A percentile compares a stretch with the other conserved stretches of the same genome.
Conservation (phyloP, 441 rosid genomes). For the Syzygium syzygioides region DNA sequence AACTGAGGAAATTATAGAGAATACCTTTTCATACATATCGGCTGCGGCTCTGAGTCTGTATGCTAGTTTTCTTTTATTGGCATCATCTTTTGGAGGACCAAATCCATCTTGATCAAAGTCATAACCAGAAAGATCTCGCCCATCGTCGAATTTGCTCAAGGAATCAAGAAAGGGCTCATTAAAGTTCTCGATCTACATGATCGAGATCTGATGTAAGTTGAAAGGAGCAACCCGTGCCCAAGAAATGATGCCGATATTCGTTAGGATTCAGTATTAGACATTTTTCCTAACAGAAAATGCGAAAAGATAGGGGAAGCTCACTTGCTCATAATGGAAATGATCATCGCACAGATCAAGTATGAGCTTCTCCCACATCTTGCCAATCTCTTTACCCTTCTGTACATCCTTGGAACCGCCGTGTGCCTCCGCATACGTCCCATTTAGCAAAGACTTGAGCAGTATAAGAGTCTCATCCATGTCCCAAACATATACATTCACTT, state of each 20-base stretch:
- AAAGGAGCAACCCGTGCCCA: not conserved
- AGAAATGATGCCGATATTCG: not conserved
- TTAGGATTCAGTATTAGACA: not conserved
- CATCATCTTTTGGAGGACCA: slow-evolving; percentile 46
- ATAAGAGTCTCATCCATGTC: slow-evolving; percentile 97
- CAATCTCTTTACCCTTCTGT: slow-evolving; percentile 64
- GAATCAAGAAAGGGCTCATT: slow-evolving; percentile 71
- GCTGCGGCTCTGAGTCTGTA: slow-evolving; percentile 65
- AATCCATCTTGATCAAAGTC: slow-evolving; percentile 60
- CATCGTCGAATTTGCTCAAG: slow-evolving; percentile 63
- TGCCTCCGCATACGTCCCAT: slow-evolving; percentile 55
- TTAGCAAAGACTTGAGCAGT: slow-evolving; percentile 75
- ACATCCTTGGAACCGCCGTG: slow-evolving; percentile 57
- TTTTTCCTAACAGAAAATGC: not conserved
- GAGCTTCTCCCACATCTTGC: slow-evolving; percentile 75
- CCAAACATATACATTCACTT: slow-evolving; percentile 67
- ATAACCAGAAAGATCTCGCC: slow-evolving; percentile 59
- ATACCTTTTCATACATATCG: slow-evolving; percentile 57
- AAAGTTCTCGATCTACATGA: slow-evolving; percentile 71
- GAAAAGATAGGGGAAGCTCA: slow-evolving; percentile 14
- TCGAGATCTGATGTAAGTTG: not conserved
- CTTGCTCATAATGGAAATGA: slow-evolving; percentile 75
- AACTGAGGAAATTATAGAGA: not conserved
- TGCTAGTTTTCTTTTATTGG: slow-evolving; percentile 63
- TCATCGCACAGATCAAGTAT: slow-evolving; percentile 69